These are phyloP conservation scores for Penicillium longicatenatum DNA, from an alignment of 495 filamentous ascomycete species.

Conservation along the genomic window DNA sequence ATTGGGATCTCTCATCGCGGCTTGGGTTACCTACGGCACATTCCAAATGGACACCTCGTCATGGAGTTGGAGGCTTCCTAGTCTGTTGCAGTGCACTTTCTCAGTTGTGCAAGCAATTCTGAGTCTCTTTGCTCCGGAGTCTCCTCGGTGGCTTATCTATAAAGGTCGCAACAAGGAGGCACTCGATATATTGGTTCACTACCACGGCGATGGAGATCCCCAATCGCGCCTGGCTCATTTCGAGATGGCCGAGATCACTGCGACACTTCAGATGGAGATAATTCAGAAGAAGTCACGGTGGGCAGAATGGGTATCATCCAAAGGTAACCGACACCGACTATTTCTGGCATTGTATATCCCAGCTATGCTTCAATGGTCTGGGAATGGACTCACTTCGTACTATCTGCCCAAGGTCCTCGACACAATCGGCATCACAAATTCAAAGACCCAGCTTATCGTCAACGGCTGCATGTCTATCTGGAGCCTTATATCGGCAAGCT, in stretches of 20 bases:
- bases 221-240: slow-evolving; percentile 26
- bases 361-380: slow-evolving; percentile 63
- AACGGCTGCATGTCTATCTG: slow-evolving; percentile 31
- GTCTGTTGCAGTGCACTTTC: slow-evolving; percentile 30
- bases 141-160: slow-evolving; percentile 39
- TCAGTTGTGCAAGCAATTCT: slow-evolving; percentile 39
- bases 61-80: slow-evolving; percentile 47
- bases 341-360: slow-evolving; percentile 58
- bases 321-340: slow-evolving; percentile 67
- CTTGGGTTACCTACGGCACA: slow-evolving; percentile 24
- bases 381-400: slow-evolving; percentile 67
- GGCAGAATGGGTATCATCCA: slow-evolving; percentile 62
- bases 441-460: slow-evolving; percentile 47
- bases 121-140: slow-evolving; percentile 42
- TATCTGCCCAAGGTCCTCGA: slow-evolving; percentile 58
- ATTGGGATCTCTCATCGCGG: slow-evolving; percentile 51
- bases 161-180: slow-evolving; percentile 40
- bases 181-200: slow-evolving; percentile 33
- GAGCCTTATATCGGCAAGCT: slow-evolving; percentile 36
- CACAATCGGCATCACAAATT: slow-evolving; percentile 53
- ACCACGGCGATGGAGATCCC: slow-evolving; percentile 33
- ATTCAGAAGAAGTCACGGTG: slow-evolving; percentile 37
- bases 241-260: slow-evolving; percentile 36
- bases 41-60: slow-evolving; percentile 30
- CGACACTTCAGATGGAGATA: slow-evolving; percentile 34